Evolutionary conservation across 768 basidiomycete species (phyloP).

Genomic region (Megacollybia marginata): DNA sequence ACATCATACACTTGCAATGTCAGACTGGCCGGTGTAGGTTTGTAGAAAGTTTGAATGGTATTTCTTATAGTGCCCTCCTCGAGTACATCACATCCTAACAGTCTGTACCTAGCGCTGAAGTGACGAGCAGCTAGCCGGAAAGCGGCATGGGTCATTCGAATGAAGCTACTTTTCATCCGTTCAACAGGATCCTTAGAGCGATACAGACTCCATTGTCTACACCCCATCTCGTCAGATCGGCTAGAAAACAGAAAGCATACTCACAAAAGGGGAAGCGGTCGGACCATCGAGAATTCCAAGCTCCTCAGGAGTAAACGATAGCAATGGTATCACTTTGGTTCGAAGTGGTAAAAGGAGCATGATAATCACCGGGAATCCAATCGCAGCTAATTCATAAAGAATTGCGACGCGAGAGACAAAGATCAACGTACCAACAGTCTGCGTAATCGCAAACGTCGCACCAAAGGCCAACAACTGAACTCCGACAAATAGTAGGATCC

Average conservation of each 20-base stretch:
- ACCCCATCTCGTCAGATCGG: background rate
- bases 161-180: too few relatives aligned
- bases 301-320: conserved; percentile 75
- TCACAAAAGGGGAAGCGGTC: conserved; percentile 79
- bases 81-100: too few relatives aligned
- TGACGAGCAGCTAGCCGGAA: too few relatives aligned
- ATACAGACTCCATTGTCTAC: background rate
- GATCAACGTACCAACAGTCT: conserved; percentile 65
- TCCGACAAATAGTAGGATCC: conserved; percentile 62
- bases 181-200: background rate
- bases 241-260: conserved; percentile 35
- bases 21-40: too few relatives aligned
- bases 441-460: conserved; percentile 84
- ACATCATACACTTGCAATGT: too few relatives aligned
- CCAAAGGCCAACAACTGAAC: conserved; percentile 82
- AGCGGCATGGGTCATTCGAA: too few relatives aligned
- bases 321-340: conserved; percentile 57
- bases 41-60: too few relatives aligned
- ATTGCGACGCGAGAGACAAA: conserved; percentile 1
- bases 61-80: too few relatives aligned
- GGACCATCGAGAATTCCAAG: conserved; percentile 83
- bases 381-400: conserved; percentile 57
- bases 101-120: too few relatives aligned
- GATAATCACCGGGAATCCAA: conserved; percentile 88
- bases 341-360: conserved; percentile 76